Percentiles rank a stretch among this genome's conserved stretches.
Evolutionary conservation across 495 filamentous ascomycete species (phyloP).

Genomic region (Penicillium mononematosum): DNA sequence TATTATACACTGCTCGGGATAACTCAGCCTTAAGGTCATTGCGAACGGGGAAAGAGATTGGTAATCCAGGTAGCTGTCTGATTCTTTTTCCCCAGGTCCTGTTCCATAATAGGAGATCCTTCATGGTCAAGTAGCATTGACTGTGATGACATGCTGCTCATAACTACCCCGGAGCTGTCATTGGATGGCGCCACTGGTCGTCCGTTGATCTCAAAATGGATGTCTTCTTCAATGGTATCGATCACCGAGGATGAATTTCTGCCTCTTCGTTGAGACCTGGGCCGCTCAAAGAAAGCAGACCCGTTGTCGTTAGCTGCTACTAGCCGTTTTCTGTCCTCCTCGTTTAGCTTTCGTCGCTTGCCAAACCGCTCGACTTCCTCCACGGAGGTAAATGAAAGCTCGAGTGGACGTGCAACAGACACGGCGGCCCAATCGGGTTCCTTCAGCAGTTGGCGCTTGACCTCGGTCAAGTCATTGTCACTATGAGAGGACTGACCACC

Average conservation of each 20-base stretch:
- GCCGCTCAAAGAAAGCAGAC: slow-evolving; percentile 4
- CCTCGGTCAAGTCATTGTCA: slow-evolving; percentile 17
- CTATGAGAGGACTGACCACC: neutral
- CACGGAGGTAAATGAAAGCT: slow-evolving; percentile 30
- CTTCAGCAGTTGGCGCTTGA: slow-evolving; percentile 38
- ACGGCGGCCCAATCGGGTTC: slow-evolving; percentile 39
- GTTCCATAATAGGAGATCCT: slow-evolving; percentile 1
- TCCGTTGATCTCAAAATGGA: slow-evolving; percentile 34
- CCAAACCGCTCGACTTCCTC: slow-evolving; percentile 38
- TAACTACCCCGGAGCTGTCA: slow-evolving; percentile 3
- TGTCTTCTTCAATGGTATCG: slow-evolving; percentile 13
- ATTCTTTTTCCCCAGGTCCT: neutral
- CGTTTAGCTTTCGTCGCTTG: slow-evolving; percentile 40
- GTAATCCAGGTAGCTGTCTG: slow-evolving; percentile 9
- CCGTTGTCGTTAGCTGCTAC: slow-evolving; percentile 9
- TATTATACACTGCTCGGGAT: neutral
- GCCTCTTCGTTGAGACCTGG: neutral
- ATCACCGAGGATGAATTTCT: slow-evolving; percentile 13
- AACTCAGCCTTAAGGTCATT: neutral
- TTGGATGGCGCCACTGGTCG: slow-evolving; percentile 11
- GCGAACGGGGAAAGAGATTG: slow-evolving; percentile 1
- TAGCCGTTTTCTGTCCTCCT: slow-evolving; percentile 30
- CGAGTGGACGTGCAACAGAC: slow-evolving; percentile 33
- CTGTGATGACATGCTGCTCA: slow-evolving; percentile 30
- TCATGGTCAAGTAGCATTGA: slow-evolving; percentile 38